Base-by-base conservation (phyloP, 2,329 filamentous ascomycete genomes). In the Neonectria faginata region DNA sequence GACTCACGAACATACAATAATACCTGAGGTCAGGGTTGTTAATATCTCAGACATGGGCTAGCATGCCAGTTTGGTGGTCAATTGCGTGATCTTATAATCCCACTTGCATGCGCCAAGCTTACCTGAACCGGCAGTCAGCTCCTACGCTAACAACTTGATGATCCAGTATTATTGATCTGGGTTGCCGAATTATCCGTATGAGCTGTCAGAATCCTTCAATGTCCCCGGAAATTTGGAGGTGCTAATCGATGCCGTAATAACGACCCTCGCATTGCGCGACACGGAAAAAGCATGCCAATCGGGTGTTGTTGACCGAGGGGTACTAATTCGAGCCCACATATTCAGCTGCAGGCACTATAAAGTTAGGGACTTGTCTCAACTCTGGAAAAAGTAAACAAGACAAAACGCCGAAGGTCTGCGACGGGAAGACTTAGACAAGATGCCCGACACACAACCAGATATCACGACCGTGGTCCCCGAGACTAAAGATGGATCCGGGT, bases 181-280 rank as follows among this genome's bases (percentile, higher is more conserved):
- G n/a, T 10, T 42, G 39, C 45, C 45, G 45, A 6, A 10, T 18
- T 5, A 14, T 27, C 45, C 45, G 44, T 5, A n/a, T 51, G 2
- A 20, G 10, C 11, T 51, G 29, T 6, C 29, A 10, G 12, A 31
- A 33, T 31, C 27, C 36, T 39, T 39, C n/a, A 29, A 33, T 5
- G 11, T 33, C 29, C 48, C 27, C 27, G 29, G 33, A 14, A 20
- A 36, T 27, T 42, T n/a, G 25, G 5, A 48, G 20, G n/a, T 42
- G 20, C 20, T 29, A 31, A 41, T 36, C 39, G 25, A 64, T 64
- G 44, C 20, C 61, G 48, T 53, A 33, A 45, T 53, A 20, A 3
- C 7, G 27, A 44, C 39, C 57, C 29, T 48, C 48, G 52, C 39
- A 53, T 60, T 51, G 52, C 57, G 57, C 12, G 44, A 60, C 36